Percentiles rank a stretch among this genome's conserved stretches.
phyloP scores from a whole-genome alignment of 176 grass and related monocot genomes.

The Bolboschoenus planiculmis region DNA sequence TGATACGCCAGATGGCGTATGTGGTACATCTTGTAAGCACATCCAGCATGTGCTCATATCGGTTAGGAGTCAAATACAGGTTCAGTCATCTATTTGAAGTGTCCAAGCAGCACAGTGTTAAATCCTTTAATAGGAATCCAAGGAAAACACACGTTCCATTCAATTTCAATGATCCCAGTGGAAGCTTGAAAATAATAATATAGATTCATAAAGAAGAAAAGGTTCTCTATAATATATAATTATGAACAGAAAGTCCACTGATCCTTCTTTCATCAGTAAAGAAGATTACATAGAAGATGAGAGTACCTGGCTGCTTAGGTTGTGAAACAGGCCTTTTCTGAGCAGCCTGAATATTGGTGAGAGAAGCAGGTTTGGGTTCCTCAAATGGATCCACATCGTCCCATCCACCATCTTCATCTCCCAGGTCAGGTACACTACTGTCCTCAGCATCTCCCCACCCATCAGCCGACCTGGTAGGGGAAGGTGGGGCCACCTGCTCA shows the following conservation, averaged over 20 bases:
- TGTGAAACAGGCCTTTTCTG: constrained; percentile 80
- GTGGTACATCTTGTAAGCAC: neutral
- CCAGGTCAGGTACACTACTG: constrained; percentile 35
- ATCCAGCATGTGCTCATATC: neutral
- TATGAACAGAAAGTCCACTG: neutral
- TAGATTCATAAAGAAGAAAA: neutral
- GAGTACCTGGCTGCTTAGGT: constrained; percentile 45
- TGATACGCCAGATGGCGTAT: neutral
- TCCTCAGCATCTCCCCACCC: constrained; percentile 86
- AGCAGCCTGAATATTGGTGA: constrained; percentile 84
- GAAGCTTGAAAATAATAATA: neutral
- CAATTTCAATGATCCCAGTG: neutral
- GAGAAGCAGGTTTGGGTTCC: constrained; percentile 46
- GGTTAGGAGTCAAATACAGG: neutral
- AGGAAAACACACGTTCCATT: neutral
- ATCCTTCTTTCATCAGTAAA: neutral
- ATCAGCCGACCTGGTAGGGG: constrained; percentile 62
- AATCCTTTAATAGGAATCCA: neutral
- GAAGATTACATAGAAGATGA: neutral
- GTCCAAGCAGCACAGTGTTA: neutral
- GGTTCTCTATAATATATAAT: neutral
- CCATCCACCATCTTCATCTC: constrained; percentile 86
- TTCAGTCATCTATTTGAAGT: neutral
- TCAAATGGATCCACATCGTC: constrained; percentile 87
- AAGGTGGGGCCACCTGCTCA: constrained; percentile 65